Evolutionary conservation across 2,329 filamentous ascomycete genomes (phyloP).

Genomic region (Neofusicoccum umdonicola): DNA sequence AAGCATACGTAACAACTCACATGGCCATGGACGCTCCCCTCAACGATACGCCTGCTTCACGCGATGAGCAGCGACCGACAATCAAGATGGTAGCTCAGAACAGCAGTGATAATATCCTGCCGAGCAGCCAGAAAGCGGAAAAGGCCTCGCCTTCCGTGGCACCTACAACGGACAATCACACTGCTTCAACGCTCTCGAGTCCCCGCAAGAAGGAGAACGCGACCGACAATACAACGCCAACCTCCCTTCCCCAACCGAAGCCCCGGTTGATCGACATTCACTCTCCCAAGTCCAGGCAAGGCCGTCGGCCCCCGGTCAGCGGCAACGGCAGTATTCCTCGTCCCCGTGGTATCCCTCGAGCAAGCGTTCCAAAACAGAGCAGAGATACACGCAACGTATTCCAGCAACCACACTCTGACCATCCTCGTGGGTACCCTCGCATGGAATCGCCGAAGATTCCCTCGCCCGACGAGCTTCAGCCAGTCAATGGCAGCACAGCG

Average conservation of each 20-base stretch:
- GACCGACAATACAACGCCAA: not conserved
- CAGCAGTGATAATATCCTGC: conserved; percentile 19
- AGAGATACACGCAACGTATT: not conserved
- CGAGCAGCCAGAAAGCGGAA: not conserved
- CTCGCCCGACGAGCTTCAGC: not conserved
- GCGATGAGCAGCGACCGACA: not conserved
- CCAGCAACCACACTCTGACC: not conserved
- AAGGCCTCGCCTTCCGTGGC: not conserved
- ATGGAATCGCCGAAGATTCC: not conserved
- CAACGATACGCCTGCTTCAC: not conserved
- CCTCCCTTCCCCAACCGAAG: not conserved
- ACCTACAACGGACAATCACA: not conserved
- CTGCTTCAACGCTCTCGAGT: not conserved
- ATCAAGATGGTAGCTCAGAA: conserved; percentile 17
- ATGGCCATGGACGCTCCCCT: not conserved
- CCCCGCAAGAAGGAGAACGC: not conserved
- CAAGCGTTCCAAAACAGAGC: not conserved
- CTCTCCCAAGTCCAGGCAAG: not conserved
- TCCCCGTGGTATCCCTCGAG: not conserved
- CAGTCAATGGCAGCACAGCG: not conserved
- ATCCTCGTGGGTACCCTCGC: not conserved
- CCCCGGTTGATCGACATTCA: conserved; percentile 1
- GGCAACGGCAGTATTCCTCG: conserved; percentile 2
- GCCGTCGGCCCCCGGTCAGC: conserved; percentile 1
- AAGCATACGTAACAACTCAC: not conserved